phyloP scores from a whole-genome alignment of 495 filamentous ascomycete species.

The Podospora comata region DNA sequence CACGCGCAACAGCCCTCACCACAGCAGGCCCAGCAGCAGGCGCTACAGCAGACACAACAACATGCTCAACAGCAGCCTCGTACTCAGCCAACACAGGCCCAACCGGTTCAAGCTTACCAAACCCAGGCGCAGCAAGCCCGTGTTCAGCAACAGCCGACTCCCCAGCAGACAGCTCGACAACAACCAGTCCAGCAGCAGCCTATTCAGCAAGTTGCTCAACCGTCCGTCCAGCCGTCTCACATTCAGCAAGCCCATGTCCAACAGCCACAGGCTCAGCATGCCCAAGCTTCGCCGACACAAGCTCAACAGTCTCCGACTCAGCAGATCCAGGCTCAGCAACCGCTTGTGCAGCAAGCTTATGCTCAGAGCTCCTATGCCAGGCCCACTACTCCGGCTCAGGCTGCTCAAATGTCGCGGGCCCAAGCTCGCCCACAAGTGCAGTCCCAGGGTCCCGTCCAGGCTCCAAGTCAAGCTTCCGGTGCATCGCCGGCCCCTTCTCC shows the following conservation, averaged over 20 bases:
- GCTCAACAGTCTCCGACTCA: not conserved
- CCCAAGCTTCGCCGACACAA: not conserved
- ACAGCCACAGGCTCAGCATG: conserved; percentile 2
- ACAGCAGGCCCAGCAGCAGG: too few species aligned
- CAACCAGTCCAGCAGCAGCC: not conserved
- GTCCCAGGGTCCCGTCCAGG: not conserved
- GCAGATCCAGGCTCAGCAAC: not conserved
- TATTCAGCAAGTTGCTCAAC: not conserved
- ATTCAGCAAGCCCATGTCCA: conserved; percentile 3
- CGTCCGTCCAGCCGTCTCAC: not conserved
- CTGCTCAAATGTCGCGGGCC: not conserved
- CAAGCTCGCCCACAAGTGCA: not conserved
- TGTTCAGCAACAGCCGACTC: not conserved
- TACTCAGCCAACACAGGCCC: not conserved
- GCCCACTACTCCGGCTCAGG: not conserved
- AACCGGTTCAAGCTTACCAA: not conserved
- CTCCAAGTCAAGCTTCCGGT: not conserved
- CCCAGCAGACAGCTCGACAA: not conserved
- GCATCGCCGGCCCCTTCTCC: not conserved
- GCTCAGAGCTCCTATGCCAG: not conserved
- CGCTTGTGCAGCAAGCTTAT: not conserved
- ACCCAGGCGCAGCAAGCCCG: not conserved
- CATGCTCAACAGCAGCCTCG: not conserved
- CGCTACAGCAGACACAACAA: too few species aligned
- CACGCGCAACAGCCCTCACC: too few species aligned